Conservation (phyloP, 805 yeast species). For the Yarrowia alimentaria region DNA sequence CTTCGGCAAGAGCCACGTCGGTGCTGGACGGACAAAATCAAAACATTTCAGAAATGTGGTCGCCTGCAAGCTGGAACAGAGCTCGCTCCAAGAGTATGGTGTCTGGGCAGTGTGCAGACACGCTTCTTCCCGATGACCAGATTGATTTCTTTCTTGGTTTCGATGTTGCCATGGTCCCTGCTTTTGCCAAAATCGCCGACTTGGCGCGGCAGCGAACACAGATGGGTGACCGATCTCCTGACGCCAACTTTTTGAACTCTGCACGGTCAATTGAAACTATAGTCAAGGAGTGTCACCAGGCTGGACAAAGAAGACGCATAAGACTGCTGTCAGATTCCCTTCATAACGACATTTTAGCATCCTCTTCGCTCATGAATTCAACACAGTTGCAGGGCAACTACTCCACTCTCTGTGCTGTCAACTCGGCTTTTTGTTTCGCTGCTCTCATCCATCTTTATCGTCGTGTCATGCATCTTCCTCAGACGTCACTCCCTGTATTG, state of each 20-base stretch:
- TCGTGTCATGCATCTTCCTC: constrained; percentile 51
- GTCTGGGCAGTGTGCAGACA: constrained; percentile 23
- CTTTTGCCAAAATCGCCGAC: constrained; percentile 50
- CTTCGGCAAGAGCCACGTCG: constrained; percentile 44
- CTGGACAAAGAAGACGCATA: neutral
- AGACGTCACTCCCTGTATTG: constrained; percentile 49
- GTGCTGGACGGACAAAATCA: constrained; percentile 33
- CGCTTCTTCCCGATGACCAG: constrained; percentile 28
- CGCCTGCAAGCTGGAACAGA: constrained; percentile 33
- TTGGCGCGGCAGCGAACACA: constrained; percentile 41
- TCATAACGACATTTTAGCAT: constrained; percentile 28
- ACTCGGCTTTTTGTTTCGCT: constrained; percentile 51
- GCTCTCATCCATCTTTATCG: constrained; percentile 58
- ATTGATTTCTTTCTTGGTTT: constrained; percentile 49
- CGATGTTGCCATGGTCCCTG: constrained; percentile 59
- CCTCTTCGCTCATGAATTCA: constrained; percentile 31
- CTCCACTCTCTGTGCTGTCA: constrained; percentile 46
- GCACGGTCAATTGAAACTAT: constrained; percentile 12
- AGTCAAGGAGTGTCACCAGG: constrained; percentile 8
- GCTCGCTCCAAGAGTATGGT: constrained; percentile 18
- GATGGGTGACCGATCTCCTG: constrained; percentile 5
- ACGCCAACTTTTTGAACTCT: constrained; percentile 7
- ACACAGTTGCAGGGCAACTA: constrained; percentile 33
- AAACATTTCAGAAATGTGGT: constrained; percentile 41
- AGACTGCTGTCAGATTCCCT: constrained; percentile 28